Percentiles rank a stretch among this genome's conserved stretches.
These are phyloP conservation scores for Penicillium sp. DNA, from an alignment of 2,329 filamentous ascomycete genomes.

Conservation along the genomic window DNA sequence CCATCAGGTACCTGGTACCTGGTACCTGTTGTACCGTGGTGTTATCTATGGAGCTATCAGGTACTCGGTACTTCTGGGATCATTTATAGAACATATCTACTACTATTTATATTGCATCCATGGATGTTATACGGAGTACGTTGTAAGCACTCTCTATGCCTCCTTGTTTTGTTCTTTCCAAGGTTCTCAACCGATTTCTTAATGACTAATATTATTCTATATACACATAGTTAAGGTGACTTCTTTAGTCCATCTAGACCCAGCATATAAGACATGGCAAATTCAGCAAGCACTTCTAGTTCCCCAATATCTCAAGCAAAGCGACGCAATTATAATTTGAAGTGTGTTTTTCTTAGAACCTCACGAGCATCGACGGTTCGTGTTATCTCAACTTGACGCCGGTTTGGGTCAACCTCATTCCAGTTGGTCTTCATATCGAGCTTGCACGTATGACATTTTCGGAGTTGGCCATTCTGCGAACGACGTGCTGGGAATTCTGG, in stretches of 20 bases:
- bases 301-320: not conserved
- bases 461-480: too few species aligned
- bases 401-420: not conserved
- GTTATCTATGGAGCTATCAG: not conserved
- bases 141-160: not conserved
- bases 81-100: not conserved
- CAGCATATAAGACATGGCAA: not conserved
- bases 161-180: not conserved
- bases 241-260: not conserved
- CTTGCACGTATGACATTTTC: not conserved
- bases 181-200: not conserved
- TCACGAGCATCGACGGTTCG: not conserved
- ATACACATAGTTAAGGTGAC: not conserved
- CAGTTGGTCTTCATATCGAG: not conserved
- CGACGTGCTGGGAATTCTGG: too few species aligned
- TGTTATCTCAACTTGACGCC: not conserved
- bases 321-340: not conserved
- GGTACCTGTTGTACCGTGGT: too few species aligned
- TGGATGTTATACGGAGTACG: too few species aligned
- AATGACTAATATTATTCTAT: not conserved
- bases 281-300: not conserved
- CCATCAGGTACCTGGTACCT: not conserved
- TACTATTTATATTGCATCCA: not conserved
- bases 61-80: not conserved
- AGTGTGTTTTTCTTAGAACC: not conserved